phyloP scores from a whole-genome alignment of 495 filamentous ascomycete genomes.

The Penicilliopsis zonata region DNA sequence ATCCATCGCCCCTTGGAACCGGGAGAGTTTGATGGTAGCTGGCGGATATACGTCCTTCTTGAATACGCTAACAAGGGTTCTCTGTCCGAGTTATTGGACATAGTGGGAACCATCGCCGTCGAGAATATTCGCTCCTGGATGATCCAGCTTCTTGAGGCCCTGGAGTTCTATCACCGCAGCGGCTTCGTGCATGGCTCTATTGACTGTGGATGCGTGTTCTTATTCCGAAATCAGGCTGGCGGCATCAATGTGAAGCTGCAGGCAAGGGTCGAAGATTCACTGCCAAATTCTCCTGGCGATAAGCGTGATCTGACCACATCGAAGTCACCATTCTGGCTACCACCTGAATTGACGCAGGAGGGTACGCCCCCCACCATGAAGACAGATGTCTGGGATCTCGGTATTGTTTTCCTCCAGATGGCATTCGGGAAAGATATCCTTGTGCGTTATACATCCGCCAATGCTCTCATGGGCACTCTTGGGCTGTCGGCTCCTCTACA shows the following conservation, averaged over 20 bases:
- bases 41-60: slow-evolving; percentile 73
- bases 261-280: slow-evolving; percentile 28
- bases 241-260: slow-evolving; percentile 32
- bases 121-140: slow-evolving; percentile 73
- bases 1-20: slow-evolving; percentile 38
- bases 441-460: slow-evolving; percentile 67
- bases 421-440: slow-evolving; percentile 72
- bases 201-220: slow-evolving; percentile 62
- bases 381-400: slow-evolving; percentile 90
- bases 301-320: slow-evolving; percentile 41
- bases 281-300: slow-evolving; percentile 16
- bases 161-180: slow-evolving; percentile 75
- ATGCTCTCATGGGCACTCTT: slow-evolving; percentile 46
- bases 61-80: slow-evolving; percentile 74
- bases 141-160: slow-evolving; percentile 76
- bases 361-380: slow-evolving; percentile 55
- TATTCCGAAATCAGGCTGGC: slow-evolving; percentile 34
- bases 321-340: slow-evolving; percentile 70
- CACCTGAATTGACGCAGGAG: slow-evolving; percentile 61
- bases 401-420: slow-evolving; percentile 85
- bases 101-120: slow-evolving; percentile 59
- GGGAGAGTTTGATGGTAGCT: slow-evolving; percentile 28
- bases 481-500: slow-evolving; percentile 62
- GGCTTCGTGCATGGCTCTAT: slow-evolving; percentile 72
- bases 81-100: slow-evolving; percentile 66